phyloP scores from a whole-genome alignment of 2,329 filamentous ascomycete genomes.

The Ophiocordyceps camponoti-floridani region DNA sequence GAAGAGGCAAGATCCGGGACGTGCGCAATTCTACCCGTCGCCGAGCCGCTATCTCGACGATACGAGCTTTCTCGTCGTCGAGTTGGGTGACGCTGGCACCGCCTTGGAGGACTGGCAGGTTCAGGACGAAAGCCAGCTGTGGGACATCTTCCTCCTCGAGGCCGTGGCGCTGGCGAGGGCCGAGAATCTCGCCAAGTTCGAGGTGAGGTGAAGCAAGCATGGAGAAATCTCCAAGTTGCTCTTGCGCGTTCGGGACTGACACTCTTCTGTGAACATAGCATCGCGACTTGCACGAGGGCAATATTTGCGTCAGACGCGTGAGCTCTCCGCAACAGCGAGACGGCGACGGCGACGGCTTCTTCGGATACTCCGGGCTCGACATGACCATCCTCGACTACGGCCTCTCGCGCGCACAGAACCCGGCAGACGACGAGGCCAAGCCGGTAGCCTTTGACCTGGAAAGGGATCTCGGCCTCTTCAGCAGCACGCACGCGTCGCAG shows the following conservation, averaged over 20 bases:
- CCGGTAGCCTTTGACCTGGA: constrained; percentile 41
- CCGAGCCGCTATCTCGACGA: constrained; percentile 39
- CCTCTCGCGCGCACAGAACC: constrained; percentile 37
- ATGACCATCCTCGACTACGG: constrained; percentile 50
- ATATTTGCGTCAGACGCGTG: constrained; percentile 36
- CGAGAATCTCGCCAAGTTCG: constrained; percentile 39
- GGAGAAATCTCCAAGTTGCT: background rate
- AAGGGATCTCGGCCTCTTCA: constrained; percentile 39
- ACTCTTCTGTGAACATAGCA: constrained; percentile 22
- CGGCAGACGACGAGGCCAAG: constrained; percentile 14
- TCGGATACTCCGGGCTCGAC: constrained; percentile 42
- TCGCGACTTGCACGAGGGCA: constrained; percentile 47
- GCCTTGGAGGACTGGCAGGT: constrained; percentile 42
- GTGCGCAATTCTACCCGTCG: constrained; percentile 43
- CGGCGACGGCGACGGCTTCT: constrained; percentile 15
- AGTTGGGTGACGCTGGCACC: constrained; percentile 43
- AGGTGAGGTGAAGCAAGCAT: constrained; percentile 20
- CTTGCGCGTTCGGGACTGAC: background rate
- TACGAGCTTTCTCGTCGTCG: constrained; percentile 42
- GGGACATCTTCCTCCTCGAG: constrained; percentile 45
- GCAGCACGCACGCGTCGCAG: constrained; percentile 39
- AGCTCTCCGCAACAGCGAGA: constrained; percentile 14
- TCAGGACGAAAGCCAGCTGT: constrained; percentile 29
- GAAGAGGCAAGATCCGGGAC: constrained; percentile 35
- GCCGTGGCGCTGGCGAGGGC: constrained; percentile 41